Conservation (phyloP, 2,329 filamentous ascomycete genomes). For the Neofusicoccum sp. region DNA sequence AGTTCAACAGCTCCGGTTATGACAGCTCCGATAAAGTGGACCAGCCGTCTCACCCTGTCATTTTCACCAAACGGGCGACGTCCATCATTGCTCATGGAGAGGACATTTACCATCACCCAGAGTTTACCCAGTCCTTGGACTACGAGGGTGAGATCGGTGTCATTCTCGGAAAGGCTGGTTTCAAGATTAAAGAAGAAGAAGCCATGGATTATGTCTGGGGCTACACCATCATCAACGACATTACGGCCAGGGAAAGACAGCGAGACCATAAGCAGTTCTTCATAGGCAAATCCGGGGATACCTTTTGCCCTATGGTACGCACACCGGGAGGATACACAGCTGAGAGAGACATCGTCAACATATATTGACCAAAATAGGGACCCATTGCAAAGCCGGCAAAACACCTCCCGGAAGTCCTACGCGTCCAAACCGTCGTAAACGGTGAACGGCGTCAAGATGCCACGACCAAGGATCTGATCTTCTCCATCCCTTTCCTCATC, state of each 20-base stretch:
- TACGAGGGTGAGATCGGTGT: constrained; percentile 62
- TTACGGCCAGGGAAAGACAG: constrained; percentile 59
- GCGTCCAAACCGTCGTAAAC: constrained; percentile 52
- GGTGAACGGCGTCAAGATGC: constrained; percentile 54
- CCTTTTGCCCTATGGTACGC: constrained; percentile 57
- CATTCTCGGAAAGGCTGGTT: constrained; percentile 56
- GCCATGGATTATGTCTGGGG: constrained; percentile 59
- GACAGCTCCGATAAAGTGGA: constrained; percentile 59
- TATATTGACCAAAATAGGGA: constrained; percentile 33
- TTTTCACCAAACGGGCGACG: constrained; percentile 59
- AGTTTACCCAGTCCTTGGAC: constrained; percentile 55
- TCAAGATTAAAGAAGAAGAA: constrained; percentile 46
- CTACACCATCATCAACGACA: constrained; percentile 60
- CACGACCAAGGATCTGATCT: constrained; percentile 48
- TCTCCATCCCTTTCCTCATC: constrained; percentile 51
- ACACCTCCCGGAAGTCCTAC: constrained; percentile 46
- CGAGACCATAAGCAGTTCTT: constrained; percentile 64
- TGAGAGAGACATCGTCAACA: neutral
- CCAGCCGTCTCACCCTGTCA: constrained; percentile 56
- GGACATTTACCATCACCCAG: constrained; percentile 49
- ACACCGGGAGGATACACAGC: neutral
- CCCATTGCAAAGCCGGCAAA: constrained; percentile 55
- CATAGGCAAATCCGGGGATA: constrained; percentile 60
- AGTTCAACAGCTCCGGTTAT: constrained; percentile 60
- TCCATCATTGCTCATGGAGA: constrained; percentile 55